phyloP scores from a whole-genome alignment of 2,329 filamentous ascomycete genomes.

The Phyllosticta paracitricarpa region DNA sequence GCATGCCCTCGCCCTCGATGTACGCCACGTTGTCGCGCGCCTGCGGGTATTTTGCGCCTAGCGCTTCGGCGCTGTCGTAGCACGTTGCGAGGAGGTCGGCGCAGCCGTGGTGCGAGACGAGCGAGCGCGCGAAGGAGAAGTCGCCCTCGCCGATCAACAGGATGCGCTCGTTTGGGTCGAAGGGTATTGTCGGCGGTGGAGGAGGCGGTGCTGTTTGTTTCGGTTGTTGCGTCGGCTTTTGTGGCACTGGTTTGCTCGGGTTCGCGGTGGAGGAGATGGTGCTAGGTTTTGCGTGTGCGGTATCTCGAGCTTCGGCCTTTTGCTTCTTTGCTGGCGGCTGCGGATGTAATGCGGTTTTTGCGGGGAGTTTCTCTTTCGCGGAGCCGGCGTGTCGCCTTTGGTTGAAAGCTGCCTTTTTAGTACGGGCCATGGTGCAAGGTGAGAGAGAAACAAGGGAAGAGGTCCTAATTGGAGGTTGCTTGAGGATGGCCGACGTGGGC shows the following conservation, averaged over 20 bases:
- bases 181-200: slow-evolving; percentile 49
- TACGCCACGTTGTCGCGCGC: slow-evolving; percentile 48
- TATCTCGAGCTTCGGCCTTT: neutral
- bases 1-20: slow-evolving; percentile 35
- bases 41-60: slow-evolving; percentile 67
- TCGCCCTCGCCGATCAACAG: slow-evolving; percentile 73
- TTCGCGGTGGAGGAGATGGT: neutral
- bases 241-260: neutral
- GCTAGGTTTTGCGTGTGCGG: slow-evolving; percentile 1
- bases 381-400: neutral
- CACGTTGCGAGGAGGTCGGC: slow-evolving; percentile 59
- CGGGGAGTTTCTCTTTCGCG: neutral
- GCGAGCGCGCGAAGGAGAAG: slow-evolving; percentile 63
- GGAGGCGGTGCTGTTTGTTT: neutral
- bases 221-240: neutral
- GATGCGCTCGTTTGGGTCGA: slow-evolving; percentile 55
- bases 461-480: neutral
- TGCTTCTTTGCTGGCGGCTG: neutral
- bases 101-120: slow-evolving; percentile 57
- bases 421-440: neutral
- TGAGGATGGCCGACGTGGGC: neutral
- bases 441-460: neutral
- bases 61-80: slow-evolving; percentile 48
- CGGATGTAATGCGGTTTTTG: neutral
- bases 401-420: neutral